Base-by-base conservation (phyloP, 805 yeast species). In the Tetrapisispora fleetii region DNA sequence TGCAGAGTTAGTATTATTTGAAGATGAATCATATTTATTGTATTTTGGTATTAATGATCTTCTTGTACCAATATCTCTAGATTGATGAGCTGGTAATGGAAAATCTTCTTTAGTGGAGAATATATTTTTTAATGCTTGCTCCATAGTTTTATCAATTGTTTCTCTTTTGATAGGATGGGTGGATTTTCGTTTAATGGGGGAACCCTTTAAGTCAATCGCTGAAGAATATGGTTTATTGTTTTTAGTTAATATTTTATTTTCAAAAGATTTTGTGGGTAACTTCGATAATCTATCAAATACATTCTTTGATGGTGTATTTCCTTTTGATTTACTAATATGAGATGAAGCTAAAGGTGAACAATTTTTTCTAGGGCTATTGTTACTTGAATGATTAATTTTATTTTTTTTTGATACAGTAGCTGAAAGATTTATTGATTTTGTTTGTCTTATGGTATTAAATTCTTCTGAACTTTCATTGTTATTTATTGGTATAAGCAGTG, bases 281-380 rank as follows among this genome's bases (percentile, higher is more conserved):
- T 60, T 53, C 0, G 67, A 54, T 35, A 64, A 50, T 39, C 68
- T 54, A 39, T 63, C 66, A 50, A 64, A 64, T 4, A 64, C 67
- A 42, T 57, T 63, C 6, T 38, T 40, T 13, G 53, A 46, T 9
- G 48, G 41, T 27, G 46, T 41, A 18, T 10, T 41, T 5, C 24
- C 16, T 32, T 19, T 41, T 2, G 27, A 30, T 30, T 32, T 28
- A 17, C 24, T 48, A 4, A 45, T 30, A 18, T 22, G 36, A 11
- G 19, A 42, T 8, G 47, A 36, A 14, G 49, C 14, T 17, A 18
- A 27, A 17, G 40, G 24, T 28, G 43, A 37, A 9, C 30, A 8
- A 21, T 21, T 45, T 2, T 11, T 10, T 8, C 38, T 40, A 3
- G 53, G 52, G 32, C 49, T 51, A 24, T 19, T 40, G 28, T 24